A percentile compares a stretch with the other conserved stretches of the same genome.
phyloP scores from a whole-genome alignment of 2,329 filamentous ascomycete species.

The Fonsecaea erecta region DNA sequence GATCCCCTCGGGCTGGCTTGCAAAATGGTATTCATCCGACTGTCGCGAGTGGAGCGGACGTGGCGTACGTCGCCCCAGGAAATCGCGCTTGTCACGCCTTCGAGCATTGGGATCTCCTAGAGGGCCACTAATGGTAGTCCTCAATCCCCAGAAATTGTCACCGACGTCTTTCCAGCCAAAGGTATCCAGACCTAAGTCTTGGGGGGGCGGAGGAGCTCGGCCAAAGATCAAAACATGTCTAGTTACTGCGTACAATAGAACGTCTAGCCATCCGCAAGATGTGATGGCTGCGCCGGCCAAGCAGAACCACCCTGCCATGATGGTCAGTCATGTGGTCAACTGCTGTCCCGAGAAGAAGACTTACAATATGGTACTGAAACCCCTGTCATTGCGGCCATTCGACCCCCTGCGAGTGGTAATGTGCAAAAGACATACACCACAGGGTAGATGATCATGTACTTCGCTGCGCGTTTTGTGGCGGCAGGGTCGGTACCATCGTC shows the following conservation, averaged over 20 bases:
- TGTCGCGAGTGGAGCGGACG: slow-evolving; percentile 18
- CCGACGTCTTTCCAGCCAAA: slow-evolving; percentile 29
- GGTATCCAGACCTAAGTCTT: slow-evolving; percentile 34
- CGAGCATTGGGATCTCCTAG: slow-evolving; percentile 18
- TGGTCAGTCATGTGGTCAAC: background rate
- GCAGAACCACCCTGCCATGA: slow-evolving; percentile 49
- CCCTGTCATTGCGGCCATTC: slow-evolving; percentile 49
- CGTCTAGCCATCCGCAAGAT: slow-evolving; percentile 64
- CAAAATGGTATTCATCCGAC: slow-evolving; percentile 33
- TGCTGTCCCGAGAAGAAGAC: slow-evolving; percentile 39
- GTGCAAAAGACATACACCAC: slow-evolving; percentile 65
- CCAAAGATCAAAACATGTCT: slow-evolving; percentile 60
- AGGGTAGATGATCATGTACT: slow-evolving; percentile 55
- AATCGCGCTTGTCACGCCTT: slow-evolving; percentile 11
- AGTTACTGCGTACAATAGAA: slow-evolving; percentile 62
- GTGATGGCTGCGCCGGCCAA: slow-evolving; percentile 62
- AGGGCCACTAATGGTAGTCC: slow-evolving; percentile 31
- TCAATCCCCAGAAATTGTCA: slow-evolving; percentile 28
- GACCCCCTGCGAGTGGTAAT: slow-evolving; percentile 62
- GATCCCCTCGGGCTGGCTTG: slow-evolving; percentile 26
- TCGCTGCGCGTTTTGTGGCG: slow-evolving; percentile 49
- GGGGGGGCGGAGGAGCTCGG: slow-evolving; percentile 46
- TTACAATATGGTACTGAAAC: slow-evolving; percentile 42
- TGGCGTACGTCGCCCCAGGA: slow-evolving; percentile 16
- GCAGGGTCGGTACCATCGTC: slow-evolving; percentile 45